phyloP scores from a whole-genome alignment of 2,329 filamentous ascomycete genomes.

The Colletotrichum sp. region DNA sequence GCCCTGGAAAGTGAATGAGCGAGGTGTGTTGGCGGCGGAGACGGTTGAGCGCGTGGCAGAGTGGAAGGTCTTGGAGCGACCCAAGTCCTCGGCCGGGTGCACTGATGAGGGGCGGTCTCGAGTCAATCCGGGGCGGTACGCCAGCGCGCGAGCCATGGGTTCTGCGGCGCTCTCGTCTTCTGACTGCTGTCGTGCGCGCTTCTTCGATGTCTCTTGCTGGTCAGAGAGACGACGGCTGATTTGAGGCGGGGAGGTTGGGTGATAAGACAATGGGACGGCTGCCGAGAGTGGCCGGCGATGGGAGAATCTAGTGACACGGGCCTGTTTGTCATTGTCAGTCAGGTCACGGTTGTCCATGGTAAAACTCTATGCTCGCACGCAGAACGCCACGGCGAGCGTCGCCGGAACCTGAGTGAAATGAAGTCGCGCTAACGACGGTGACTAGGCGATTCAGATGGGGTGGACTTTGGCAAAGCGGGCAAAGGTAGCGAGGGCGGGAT shows the following conservation, averaged over 20 bases:
- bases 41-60: conserved; percentile 18
- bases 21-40: conserved; percentile 53
- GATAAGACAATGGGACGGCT: conserved; percentile 49
- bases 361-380: neutral
- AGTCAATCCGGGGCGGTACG: conserved; percentile 42
- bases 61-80: conserved; percentile 35
- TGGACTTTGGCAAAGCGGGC: neutral
- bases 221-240: conserved; percentile 60
- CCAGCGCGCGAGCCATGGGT: conserved; percentile 43
- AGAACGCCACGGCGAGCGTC: conserved; percentile 1
- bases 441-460: neutral
- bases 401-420: conserved; percentile 16
- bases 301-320: conserved; percentile 49
- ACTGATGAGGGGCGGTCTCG: conserved; percentile 47
- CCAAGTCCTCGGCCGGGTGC: conserved; percentile 40
- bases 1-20: conserved; percentile 53
- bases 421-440: neutral
- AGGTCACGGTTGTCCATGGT: conserved; percentile 8
- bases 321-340: conserved; percentile 40
- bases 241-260: conserved; percentile 54
- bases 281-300: conserved; percentile 60
- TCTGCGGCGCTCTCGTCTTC: conserved; percentile 47
- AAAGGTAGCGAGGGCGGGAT: neutral
- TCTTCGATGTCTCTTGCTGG: conserved; percentile 50
- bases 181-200: conserved; percentile 39